Conservation (phyloP, 176 grass and related monocot species). For the Aegilops sharonensis region DNA sequence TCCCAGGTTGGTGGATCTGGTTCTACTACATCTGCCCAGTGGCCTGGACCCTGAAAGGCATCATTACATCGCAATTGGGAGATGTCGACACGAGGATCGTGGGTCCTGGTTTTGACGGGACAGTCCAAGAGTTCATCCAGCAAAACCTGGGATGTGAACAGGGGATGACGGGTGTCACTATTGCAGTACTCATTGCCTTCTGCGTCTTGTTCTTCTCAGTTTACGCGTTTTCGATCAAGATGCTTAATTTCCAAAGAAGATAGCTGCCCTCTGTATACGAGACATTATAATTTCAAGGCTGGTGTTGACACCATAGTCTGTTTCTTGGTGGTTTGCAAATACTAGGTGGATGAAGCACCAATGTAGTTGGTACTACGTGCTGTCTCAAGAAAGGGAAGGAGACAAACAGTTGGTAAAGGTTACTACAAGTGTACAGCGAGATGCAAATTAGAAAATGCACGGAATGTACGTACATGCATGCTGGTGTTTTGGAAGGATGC, state of each 20-base stretch:
- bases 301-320: not conserved
- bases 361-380: not conserved
- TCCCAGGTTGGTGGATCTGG: conserved; percentile 78
- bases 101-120: conserved; percentile 60
- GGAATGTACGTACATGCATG: too few species aligned
- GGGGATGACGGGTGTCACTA: conserved; percentile 44
- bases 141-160: conserved; percentile 40
- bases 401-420: not conserved
- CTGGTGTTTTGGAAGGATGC: too few species aligned
- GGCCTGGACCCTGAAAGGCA: conserved; percentile 64
- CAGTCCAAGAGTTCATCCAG: conserved; percentile 56
- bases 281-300: not conserved
- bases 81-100: conserved; percentile 57
- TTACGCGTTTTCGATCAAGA: conserved; percentile 55
- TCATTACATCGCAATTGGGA: conserved; percentile 69
- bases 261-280: not conserved
- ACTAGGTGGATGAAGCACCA: not conserved
- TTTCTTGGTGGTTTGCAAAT: not conserved
- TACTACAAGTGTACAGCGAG: too few species aligned
- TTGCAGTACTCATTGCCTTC: conserved; percentile 47
- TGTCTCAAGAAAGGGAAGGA: not conserved
- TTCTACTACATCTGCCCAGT: conserved; percentile 83
- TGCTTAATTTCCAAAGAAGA: conserved; percentile 63
- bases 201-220: conserved; percentile 48
- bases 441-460: too few species aligned